Evolutionary conservation across 2,329 filamentous ascomycete species (phyloP), one percentile per base, ranked within the genome.

Genomic region (Diaporthe aspalathi): DNA sequence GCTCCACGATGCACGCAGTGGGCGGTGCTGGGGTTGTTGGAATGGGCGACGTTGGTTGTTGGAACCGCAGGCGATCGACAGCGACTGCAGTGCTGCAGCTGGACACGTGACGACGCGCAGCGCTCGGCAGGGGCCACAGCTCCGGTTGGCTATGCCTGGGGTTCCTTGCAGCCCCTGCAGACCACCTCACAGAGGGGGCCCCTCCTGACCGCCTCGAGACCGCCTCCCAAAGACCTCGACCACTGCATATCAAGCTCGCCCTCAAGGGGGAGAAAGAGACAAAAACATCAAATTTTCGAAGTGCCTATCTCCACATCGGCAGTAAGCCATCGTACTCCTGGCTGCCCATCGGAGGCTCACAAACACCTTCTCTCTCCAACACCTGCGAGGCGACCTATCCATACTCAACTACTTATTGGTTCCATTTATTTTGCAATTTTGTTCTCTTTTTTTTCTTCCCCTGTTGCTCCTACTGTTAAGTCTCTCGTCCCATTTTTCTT

Each of bases 91-190:
- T 17, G 50, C 16, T 20, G 50, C 47, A 32, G 50, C n/a, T 11
- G 54, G 12, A 6, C 53, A 57, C 54, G 54, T 57, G 54, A 57
- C 54, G 16, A 11, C 35, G 54, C 24, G 56, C 5, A 32, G 5
- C 5, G 38, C 56, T n/a, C 2, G 22, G 22, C 56, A 32, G 16
- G 11, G 20, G 27, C n/a, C n/a, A n/a, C n/a, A n/a, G n/a, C n/a
- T n/a, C n/a, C n/a, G n/a, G n/a, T n/a, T n/a, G n/a, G n/a, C n/a
- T n/a, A n/a, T n/a, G n/a, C n/a, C n/a, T n/a, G n/a, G n/a, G 54
- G 54, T 60, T 27, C 57, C 57, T 49, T 63, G 57, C 57, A 62
- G 57, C 38, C n/a, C n/a, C n/a, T n/a, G n/a, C 22, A 45, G 24
- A 57, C 22, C 22, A 45, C 56, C 38, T 45, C 9, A 5, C 11